Evolutionary conservation across 257 asterid genomes (phyloP).

Genomic region (Solanum clarkiae): DNA sequence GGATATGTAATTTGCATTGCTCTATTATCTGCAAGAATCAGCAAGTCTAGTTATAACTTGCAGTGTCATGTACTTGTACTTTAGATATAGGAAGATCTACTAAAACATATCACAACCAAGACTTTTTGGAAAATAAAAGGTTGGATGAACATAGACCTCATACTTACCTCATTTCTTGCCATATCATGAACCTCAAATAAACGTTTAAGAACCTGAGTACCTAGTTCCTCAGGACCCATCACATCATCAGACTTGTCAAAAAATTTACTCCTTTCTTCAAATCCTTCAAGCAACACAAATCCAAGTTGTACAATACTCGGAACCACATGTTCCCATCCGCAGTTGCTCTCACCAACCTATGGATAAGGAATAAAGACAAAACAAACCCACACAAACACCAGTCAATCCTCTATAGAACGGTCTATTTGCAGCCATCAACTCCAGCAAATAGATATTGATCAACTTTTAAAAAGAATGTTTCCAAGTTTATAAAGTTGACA

Average conservation of each 20-base stretch:
- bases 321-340: constrained; percentile 68
- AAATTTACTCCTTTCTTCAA: constrained; percentile 48
- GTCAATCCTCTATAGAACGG: not conserved
- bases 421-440: not conserved
- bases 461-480: not conserved
- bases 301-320: constrained; percentile 82
- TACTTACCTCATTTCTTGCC: constrained; percentile 80
- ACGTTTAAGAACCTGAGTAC: constrained; percentile 61
- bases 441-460: not conserved
- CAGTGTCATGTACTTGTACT: not conserved
- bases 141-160: not conserved
- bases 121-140: not conserved
- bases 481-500: not conserved
- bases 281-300: constrained; percentile 67
- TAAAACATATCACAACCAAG: not conserved
- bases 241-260: constrained; percentile 40
- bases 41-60: not conserved
- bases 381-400: not conserved
- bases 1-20: constrained; percentile 70
- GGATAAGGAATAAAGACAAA: not conserved
- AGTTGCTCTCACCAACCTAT: constrained; percentile 66
- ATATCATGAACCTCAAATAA: constrained; percentile 78
- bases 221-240: constrained; percentile 57
- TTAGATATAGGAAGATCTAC: not conserved
- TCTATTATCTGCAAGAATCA: constrained; percentile 52